phyloP scores from a whole-genome alignment of 352 stramenopile species.

The Phytophthora syringae region DNA sequence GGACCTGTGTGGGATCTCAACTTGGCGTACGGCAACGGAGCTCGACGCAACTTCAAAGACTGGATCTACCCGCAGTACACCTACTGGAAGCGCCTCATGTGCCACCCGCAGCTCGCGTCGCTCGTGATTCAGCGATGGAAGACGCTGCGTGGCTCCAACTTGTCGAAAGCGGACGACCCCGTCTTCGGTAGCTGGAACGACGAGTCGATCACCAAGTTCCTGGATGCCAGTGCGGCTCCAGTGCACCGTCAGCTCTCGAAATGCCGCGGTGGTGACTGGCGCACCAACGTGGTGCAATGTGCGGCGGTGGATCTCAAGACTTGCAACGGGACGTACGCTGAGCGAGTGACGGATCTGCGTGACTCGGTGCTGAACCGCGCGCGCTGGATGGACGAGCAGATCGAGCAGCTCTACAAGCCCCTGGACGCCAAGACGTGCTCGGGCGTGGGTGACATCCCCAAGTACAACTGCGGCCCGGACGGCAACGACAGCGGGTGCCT shows the following conservation, averaged over 20 bases:
- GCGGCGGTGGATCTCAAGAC: constrained; percentile 56
- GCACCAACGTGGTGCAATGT: constrained; percentile 58
- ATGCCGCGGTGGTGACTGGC: constrained; percentile 57
- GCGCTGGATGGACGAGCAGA: constrained; percentile 78
- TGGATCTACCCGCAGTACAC: constrained; percentile 84
- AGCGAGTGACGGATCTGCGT: constrained; percentile 55
- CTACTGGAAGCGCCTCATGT: constrained; percentile 84
- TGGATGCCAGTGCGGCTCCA: constrained; percentile 54
- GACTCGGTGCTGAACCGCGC: constrained; percentile 53
- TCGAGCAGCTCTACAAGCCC: constrained; percentile 71
- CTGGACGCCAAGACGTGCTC: constrained; percentile 63
- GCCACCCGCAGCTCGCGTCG: constrained; percentile 78
- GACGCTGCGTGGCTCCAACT: constrained; percentile 46
- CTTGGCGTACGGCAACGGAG: constrained; percentile 77
- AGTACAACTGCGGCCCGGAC: constrained; percentile 72
- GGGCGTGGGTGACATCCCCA: constrained; percentile 63
- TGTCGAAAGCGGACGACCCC: constrained; percentile 9
- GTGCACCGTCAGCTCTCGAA: constrained; percentile 61
- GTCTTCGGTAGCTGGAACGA: constrained; percentile 61
- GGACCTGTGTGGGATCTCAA: constrained; percentile 85
- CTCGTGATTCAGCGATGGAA: constrained; percentile 83
- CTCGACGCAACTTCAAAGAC: constrained; percentile 55
- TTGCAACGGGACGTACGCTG: constrained; percentile 68
- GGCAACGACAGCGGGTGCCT: constrained; percentile 71
- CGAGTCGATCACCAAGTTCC: constrained; percentile 50